phyloP scores from a whole-genome alignment of 2,329 filamentous ascomycete genomes.

The Thielaviopsis ethacetica region DNA sequence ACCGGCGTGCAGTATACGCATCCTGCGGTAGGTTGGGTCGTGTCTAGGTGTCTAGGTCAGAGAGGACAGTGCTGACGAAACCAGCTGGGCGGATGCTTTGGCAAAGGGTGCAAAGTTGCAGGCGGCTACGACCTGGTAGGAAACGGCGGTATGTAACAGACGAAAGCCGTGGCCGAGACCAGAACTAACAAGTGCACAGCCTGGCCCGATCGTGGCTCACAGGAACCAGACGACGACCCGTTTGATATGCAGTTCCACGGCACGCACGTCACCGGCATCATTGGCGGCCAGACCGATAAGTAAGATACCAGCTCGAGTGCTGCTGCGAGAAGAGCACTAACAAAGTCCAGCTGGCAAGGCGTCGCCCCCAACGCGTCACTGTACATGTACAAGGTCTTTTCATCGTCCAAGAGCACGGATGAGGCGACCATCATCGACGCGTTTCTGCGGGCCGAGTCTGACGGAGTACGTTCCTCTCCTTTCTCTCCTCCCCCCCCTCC shows the following conservation, averaged over 20 bases:
- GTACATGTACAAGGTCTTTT: slow-evolving; percentile 16
- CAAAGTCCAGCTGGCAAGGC: slow-evolving; percentile 9
- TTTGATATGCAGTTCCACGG: slow-evolving; percentile 28
- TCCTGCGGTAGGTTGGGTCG: slow-evolving; percentile 5
- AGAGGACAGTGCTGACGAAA: not conserved
- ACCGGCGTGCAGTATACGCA: slow-evolving; percentile 26
- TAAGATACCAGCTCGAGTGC: slow-evolving; percentile 31
- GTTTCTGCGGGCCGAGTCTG: slow-evolving; percentile 21
- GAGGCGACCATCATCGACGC: slow-evolving; percentile 20
- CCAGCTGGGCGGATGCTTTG: slow-evolving; percentile 25
- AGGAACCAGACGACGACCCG: slow-evolving; percentile 23
- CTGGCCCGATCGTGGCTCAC: slow-evolving; percentile 19
- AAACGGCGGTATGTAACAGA: slow-evolving; percentile 6
- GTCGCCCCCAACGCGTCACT: slow-evolving; percentile 16
- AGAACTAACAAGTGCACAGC: not conserved
- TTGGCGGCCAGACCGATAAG: slow-evolving; percentile 11
- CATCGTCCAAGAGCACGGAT: slow-evolving; percentile 28
- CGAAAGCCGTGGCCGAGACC: not conserved
- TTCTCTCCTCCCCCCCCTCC: not conserved
- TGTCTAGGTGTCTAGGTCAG: not conserved
- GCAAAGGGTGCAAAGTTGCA: slow-evolving; percentile 22
- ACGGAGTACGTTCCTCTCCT: slow-evolving; percentile 15
- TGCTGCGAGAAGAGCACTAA: slow-evolving; percentile 16
- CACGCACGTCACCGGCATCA: slow-evolving; percentile 21
- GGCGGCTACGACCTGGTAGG: slow-evolving; percentile 25